Evolutionary conservation across 768 basidiomycete species (phyloP).

Genomic region (Leccinum subtestaceum): DNA sequence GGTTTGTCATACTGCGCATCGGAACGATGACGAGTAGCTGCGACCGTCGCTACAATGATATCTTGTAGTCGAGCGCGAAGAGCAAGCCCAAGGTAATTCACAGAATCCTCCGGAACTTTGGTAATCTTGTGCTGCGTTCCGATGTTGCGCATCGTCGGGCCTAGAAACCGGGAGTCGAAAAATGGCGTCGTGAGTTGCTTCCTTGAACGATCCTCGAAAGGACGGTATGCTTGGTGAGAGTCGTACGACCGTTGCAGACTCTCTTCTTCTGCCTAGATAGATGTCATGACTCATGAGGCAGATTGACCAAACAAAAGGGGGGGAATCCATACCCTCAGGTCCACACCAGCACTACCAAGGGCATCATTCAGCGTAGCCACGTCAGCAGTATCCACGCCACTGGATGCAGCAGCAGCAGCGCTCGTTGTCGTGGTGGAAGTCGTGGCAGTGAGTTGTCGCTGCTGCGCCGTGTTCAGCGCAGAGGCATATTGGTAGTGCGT

Average conservation of each 20-base stretch:
- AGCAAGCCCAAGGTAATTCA: conserved; percentile 77
- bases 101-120: conserved; percentile 64
- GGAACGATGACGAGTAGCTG: conserved; percentile 64
- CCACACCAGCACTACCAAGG: conserved; percentile 82
- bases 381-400: conserved; percentile 60
- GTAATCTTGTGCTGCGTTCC: conserved; percentile 67
- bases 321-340: conserved; percentile 57
- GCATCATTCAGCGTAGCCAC: conserved; percentile 82
- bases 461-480: conserved; percentile 24
- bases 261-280: conserved; percentile 81
- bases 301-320: background rate
- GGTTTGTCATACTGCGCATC: conserved; percentile 68
- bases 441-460: conserved; percentile 24
- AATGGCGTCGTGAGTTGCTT: conserved; percentile 70
- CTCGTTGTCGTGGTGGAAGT: conserved; percentile 17
- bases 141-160: conserved; percentile 64
- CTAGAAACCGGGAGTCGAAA: conserved; percentile 66
- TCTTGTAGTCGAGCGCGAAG: conserved; percentile 72
- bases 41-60: conserved; percentile 64
- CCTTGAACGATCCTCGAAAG: conserved; percentile 73
- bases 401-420: conserved; percentile 24
- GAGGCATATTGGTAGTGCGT: conserved; percentile 44
- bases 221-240: conserved; percentile 58
- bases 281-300: conserved; percentile 2
- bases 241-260: conserved; percentile 65